Percentiles rank a stretch among this genome's conserved stretches.
Conservation (phyloP, 2,329 filamentous ascomycete species). For the Fusarium burgessii region DNA sequence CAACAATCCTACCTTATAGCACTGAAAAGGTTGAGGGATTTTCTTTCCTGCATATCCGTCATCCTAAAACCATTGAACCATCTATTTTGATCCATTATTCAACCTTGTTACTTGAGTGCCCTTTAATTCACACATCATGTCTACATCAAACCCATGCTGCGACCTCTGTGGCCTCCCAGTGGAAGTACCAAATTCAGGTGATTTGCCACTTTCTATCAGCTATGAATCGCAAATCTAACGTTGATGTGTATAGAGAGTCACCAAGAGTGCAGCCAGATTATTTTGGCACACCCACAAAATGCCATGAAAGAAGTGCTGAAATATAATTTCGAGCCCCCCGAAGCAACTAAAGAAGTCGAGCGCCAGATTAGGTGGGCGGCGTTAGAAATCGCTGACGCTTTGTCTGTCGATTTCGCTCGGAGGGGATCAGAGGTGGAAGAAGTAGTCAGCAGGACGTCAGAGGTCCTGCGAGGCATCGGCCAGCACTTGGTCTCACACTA, state of each 20-base stretch:
- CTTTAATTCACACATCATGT: too few relatives aligned
- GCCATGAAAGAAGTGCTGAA: neutral
- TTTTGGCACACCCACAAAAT: too few relatives aligned
- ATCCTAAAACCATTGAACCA: too few relatives aligned
- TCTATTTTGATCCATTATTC: too few relatives aligned
- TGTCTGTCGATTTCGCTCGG: neutral
- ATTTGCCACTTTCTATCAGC: neutral
- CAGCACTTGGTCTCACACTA: neutral
- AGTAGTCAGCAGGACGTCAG: neutral
- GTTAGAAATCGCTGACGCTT: neutral
- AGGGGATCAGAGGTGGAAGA: neutral
- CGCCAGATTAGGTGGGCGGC: neutral
- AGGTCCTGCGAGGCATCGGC: neutral
- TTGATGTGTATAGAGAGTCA: too few relatives aligned
- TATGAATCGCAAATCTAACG: too few relatives aligned
- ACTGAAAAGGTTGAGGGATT: neutral
- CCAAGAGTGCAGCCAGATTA: too few relatives aligned
- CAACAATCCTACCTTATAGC: neutral
- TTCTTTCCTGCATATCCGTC: neutral
- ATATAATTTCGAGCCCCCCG: neutral
- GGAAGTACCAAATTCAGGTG: neutral
- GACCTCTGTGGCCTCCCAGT: neutral
- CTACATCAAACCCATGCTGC: too few relatives aligned
- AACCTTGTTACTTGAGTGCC: too few relatives aligned
- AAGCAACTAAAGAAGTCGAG: neutral